Evolutionary conservation across 208 protist species (phyloP), one percentile per base, ranked within the genome.

Genomic region (Leishmania tarentolae): DNA sequence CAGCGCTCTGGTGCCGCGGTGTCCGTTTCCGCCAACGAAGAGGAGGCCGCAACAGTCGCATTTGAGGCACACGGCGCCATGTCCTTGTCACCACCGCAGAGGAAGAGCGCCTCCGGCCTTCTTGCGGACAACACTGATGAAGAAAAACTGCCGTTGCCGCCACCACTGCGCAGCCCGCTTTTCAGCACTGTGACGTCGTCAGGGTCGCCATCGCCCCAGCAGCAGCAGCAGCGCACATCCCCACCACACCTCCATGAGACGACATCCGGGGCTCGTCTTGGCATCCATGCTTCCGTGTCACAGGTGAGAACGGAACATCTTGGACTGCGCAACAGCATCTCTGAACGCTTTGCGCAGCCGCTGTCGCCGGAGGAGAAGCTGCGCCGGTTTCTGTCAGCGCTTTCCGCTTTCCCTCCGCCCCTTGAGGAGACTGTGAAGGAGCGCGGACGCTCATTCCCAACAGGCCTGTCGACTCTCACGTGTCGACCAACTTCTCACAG

Each of bases 141-240:
- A 0, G 81, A 40, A 6, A 69, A 77, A 31, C 59, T 77, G 68
- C 70, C 76, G 17, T 47, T 81, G 82, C 76, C 72, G 52, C 44
- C 78, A 68, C 82, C 82, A 19, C 71, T 79, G 73, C 82, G 77
- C 44, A 42, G 82, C 31, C 76, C 82, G 31, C 77, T 85, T 50
- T 85, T 85, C 21, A 21, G 44, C 75, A 31, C 75, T 19, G 2
- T n/a, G 35, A 73, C 73, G 11, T 46, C 35, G 31, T 66, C 79
- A 3, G 37, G 8, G 40, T 81, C 81, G 40, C 56, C 69, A 35
- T 76, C 75, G 31, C 75, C 81, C 7, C 44, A 46, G 56, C 56
- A 61, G 52, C 72, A 63, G 79, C 79, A 66, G 42, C 21, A 47
- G 69, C 80, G 37, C 44, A 63, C 42, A 11, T 47, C 42, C 44